Evolutionary conservation across 352 stramenopile genomes (phyloP).

Genomic region (Lagenidium giganteum): DNA sequence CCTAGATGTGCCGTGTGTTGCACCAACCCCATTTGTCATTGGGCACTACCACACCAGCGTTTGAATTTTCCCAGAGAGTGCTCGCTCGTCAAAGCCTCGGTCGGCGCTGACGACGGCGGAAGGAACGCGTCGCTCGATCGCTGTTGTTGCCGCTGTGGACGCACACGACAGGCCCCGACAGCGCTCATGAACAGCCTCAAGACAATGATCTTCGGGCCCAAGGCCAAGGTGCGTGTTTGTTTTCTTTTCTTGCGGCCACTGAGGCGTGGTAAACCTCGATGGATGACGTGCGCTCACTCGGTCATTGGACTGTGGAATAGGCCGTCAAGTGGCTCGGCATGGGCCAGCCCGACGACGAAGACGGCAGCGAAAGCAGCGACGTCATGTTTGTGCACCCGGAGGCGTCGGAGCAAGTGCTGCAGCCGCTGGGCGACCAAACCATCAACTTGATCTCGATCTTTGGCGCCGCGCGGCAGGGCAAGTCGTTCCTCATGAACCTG

Average conservation of each 20-base stretch:
- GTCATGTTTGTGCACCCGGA: slow-evolving; percentile 69
- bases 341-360: slow-evolving; percentile 23
- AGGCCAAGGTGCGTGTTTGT: slow-evolving; percentile 14
- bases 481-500: slow-evolving; percentile 86
- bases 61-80: not conserved
- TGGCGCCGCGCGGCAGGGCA: slow-evolving; percentile 75
- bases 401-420: slow-evolving; percentile 47
- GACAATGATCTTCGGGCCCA: slow-evolving; percentile 32
- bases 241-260: not conserved
- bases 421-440: slow-evolving; percentile 48
- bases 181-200: slow-evolving; percentile 29
- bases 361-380: slow-evolving; percentile 27
- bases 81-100: not conserved
- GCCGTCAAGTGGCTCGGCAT: slow-evolving; percentile 85
- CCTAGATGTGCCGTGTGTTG: too few species aligned
- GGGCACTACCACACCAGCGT: not conserved
- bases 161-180: too few species aligned
- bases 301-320: slow-evolving; percentile 14
- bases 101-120: not conserved
- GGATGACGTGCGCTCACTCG: too few species aligned
- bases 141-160: too few species aligned
- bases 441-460: slow-evolving; percentile 88
- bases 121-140: too few species aligned
- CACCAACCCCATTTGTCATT: too few species aligned
- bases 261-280: too few species aligned